Evolutionary conservation across 495 filamentous ascomycete species (phyloP), one percentile per base, ranked within the genome.

Genomic region (Recurvomyces mirabilis): DNA sequence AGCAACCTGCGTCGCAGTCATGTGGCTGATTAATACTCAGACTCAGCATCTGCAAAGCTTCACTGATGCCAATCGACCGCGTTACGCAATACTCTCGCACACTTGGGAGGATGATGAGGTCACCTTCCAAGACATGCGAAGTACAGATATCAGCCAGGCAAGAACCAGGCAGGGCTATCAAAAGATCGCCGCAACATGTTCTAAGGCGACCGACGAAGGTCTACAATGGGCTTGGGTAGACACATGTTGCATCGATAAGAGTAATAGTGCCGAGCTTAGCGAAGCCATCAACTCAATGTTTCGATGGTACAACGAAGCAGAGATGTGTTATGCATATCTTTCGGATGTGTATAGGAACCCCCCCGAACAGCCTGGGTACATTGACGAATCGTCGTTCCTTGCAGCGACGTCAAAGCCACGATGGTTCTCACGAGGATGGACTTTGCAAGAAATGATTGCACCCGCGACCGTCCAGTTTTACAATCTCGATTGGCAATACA

Each of bases 201-300:
- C 10, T 5, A 9, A 5, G 14, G 36, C 10, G 24, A 7, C 5
- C 18, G 4, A 24, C 17, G 24, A 42, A n/a, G 25, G 18, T 4
- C 13, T 44, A 26, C 2, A 46, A 12, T 46, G 26, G 10, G 23
- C 38, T 19, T 54, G 51, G 51, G 31, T 54, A 22, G 51, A 54
- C 29, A 54, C 51, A 4, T 46, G 41, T 26, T 54, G 51, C 30
- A 54, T 54, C 12, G 42, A 54, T 34, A 51, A 54, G 22, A 36
- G 30, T 26, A 54, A 41, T 24, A 54, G 51, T 34, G 25, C 42
- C 6, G 51, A 54, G 26, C 21, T 51, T 5, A n/a, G 14, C 13
- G 51, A 54, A 25, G 51, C 51, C 11, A 51, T 54, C 31, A 54
- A 54, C 35, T 54, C 51, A 6, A 51, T 52, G 51, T 51, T 41